Evolutionary conservation across 176 grass and related monocot genomes (phyloP), one percentile per base, ranked within the genome.

Genomic region (Oryza rufipogon): DNA sequence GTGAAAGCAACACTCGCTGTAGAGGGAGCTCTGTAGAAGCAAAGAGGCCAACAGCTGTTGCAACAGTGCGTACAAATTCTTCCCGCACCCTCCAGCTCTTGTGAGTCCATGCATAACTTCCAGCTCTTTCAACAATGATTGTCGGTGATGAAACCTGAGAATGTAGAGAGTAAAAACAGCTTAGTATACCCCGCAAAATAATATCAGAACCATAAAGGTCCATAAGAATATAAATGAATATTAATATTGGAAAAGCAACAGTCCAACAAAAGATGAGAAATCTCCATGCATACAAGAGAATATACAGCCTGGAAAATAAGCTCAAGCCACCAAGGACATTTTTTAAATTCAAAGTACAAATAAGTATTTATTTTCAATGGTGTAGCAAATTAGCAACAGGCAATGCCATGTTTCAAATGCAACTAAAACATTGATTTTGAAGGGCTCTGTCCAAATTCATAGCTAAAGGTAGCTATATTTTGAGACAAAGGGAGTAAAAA

Each of bases 11-110:
- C 77, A 91, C 89, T 77, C 94, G 83, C 60, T 92, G 86, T 69
- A 97, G 90, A 80, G 88, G 88, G 33, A 97, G 88, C 83, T 98
- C 95, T 81, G 93, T 95, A 49, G 91, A 91, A 83, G 91, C 92
- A 88, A 98, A 98, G 28, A 95, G 89, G 30, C 87, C 91, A 82
- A 92, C 78, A 70, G 96, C 87, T 38, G 83, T 82, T 71, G 91
- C 83, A 80, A 98, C 91, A 28, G 96, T 98, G 13, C 91, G 83
- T 15, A 85, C 89, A 93, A 95, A 98, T 80, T 98, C 91, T 90
- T 95, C 93, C 39, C 91, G 83, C 25, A 98, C 89, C 86, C 89
- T 95, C 96, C 93, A 95, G 52, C 87, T 98, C 87, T 80, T 98
- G 49, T 98, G 91, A 74, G 77, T 90, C 96, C 96, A 98, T 19